Evolutionary conservation across 2,329 filamentous ascomycete species (phyloP), one percentile per base, ranked within the genome.

Genomic region (Fusarium sulawesiense): DNA sequence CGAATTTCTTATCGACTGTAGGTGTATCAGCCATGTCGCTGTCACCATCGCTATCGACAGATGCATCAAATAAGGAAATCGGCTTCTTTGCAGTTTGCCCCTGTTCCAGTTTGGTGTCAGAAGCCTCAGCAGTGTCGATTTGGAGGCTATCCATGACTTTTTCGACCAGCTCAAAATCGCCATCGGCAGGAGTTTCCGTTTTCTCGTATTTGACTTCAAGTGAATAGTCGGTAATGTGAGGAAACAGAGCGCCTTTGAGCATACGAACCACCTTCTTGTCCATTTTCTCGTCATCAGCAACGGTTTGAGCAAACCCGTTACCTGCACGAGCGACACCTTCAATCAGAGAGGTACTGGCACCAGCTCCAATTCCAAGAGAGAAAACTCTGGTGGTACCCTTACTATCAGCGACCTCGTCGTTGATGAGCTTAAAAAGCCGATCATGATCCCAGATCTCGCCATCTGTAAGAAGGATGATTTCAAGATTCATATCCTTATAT

Each of bases 221-320:
- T 0, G 82, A 84, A 73, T 90, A 92, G 73, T 92, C 86, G 18
- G 80, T 84, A 46, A 92, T 82, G 66, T 93, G 90, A 0, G 90
- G 89, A 3, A 86, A 88, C 21, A 93, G 78, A 0, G 90, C 88
- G 0, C 87, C 91, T 75, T 92, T 92, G 60, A 94, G 81, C 91
- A 94, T 93, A 4, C 91, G 86, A 4, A 93, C 84, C 2, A 93
- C 85, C 75, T 91, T 92, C 68, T 81, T 86, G 71, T 91, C 88
- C 78, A 93, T 87, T 73, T 89, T 88, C 76, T 93, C 91, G 2
- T 85, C 80, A 9, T 87, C 79, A 2, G 82, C 83, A 0, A 93
- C 90, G 0, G 85, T 83, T 76, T 93, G 91, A 1, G 86, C 78
- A 64, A 90, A 89, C 4, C 87, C 87, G 21, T 85, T 84, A 3